A percentile compares a stretch with the other conserved stretches of the same genome.
Evolutionary conservation across 1,284 basidiomycete species (phyloP).

Genomic region (Trichosporon coremiiforme): DNA sequence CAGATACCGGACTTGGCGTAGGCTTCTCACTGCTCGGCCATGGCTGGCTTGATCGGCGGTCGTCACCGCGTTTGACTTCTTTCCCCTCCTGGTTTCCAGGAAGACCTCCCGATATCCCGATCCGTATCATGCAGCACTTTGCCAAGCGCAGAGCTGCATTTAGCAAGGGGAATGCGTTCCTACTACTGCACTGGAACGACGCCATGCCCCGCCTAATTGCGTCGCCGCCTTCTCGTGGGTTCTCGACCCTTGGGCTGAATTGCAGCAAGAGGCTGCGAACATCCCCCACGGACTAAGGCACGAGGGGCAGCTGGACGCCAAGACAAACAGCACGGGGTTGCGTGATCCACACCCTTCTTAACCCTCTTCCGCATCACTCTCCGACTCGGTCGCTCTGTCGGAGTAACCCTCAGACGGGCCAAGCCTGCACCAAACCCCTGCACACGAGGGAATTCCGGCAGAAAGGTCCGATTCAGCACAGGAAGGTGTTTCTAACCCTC

Average conservation of each 20-base stretch:
- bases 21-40: background rate
- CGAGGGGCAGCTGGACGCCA: background rate
- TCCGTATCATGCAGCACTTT: no score
- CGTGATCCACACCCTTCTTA: background rate
- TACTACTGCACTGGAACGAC: background rate
- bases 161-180: no score
- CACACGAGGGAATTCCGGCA: conserved; percentile 2
- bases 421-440: background rate
- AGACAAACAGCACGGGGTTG: background rate
- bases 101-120: background rate
- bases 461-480: background rate
- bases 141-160: no score
- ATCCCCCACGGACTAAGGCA: background rate
- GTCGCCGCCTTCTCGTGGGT: background rate
- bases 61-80: background rate
- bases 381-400: background rate
- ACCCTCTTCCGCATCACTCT: background rate
- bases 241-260: background rate
- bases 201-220: background rate
- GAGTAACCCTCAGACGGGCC: background rate
- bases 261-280: conserved; percentile 6
- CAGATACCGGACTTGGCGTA: background rate
- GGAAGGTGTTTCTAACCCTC: background rate
- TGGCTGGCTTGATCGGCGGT: background rate
- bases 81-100: background rate